Conservation (phyloP, 2,329 filamentous ascomycete genomes). For the Ceratocystis colombiana region DNA sequence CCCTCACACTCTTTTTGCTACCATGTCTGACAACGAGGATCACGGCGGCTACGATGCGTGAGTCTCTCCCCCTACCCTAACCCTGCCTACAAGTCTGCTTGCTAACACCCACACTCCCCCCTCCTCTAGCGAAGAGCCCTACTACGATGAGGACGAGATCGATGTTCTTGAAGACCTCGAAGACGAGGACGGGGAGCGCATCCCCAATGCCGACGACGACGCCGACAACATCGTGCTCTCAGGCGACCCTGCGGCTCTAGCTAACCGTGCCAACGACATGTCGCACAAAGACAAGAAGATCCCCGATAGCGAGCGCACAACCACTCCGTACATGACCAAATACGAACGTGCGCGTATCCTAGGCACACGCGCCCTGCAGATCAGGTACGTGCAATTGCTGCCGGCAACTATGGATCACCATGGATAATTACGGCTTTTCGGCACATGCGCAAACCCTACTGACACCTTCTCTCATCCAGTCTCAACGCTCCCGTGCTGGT, state of each 20-base stretch:
- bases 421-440: not conserved
- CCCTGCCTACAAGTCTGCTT: not conserved
- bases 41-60: conserved; percentile 50
- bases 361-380: conserved; percentile 87
- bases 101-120: not conserved
- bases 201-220: conserved; percentile 45
- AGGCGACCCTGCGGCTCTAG: conserved; percentile 51
- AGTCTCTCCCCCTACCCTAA: conserved; percentile 30
- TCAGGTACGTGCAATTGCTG: conserved; percentile 56
- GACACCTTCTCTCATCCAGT: conserved; percentile 38
- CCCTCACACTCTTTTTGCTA: conserved; percentile 24
- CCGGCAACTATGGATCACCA: not conserved
- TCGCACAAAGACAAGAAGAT: conserved; percentile 75
- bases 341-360: conserved; percentile 92
- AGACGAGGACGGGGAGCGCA: conserved; percentile 43
- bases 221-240: conserved; percentile 51
- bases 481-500: conserved; percentile 97
- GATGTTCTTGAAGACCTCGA: conserved; percentile 46
- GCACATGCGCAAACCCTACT: not conserved
- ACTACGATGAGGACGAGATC: conserved; percentile 60
- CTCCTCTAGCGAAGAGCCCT: conserved; percentile 51
- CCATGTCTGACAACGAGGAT: conserved; percentile 66
- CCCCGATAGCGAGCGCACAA: conserved; percentile 73
- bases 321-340: conserved; percentile 98
- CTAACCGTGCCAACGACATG: conserved; percentile 44